Evolutionary conservation across 768 basidiomycete genomes (phyloP), one percentile per base, ranked within the genome.

Genomic region (Mycena galericulata): DNA sequence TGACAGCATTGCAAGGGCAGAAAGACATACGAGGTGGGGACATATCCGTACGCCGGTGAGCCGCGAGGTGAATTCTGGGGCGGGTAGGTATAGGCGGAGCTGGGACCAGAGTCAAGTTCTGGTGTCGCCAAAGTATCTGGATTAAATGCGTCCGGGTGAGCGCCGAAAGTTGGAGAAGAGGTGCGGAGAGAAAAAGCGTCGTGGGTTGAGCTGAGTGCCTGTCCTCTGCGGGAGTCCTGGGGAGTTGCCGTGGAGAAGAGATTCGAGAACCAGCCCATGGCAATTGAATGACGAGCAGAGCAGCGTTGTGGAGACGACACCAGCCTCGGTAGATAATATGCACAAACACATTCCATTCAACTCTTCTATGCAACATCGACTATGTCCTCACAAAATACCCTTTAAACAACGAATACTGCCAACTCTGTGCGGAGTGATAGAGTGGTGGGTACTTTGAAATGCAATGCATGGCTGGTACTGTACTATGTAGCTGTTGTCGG

Each of bases 171-270:
- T 18, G 92, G 92, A 27, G 92, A 92, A 27, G 90, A 88, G 4
- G 89, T 89, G 49, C 94, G 93, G 36, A 97, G 84, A 54, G 93
- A 92, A 80, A 97, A 97, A 69, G 96, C 95, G 77, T 96, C 95
- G 75, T 92, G 89, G 8, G 95, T 96, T 18, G 89, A 89, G 34
- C 88, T 88, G 71, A 96, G 87, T 30, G 92, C 88, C 78, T 91
- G 90, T 61, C 87, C 86, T 76, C 85, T 86, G 65, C 89, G 81
- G 36, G 84, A 74, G 68, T 83, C 85, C 74, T 86, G 84, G 27
- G 83, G 76, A 54, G 78, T 78, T 69, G 86, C 84, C 58, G 84
- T 76, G 24, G 86, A 83, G 79, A 94, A 93, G 62, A 92, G 82
- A 71, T 88, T 88, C 30, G 85, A 80, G 54, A 94, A 81, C 92